Percentiles rank a stretch among this genome's conserved stretches.
These are phyloP conservation scores for Amylocarpus encephaloides DNA, from an alignment of 2,329 filamentous ascomycete species.

Conservation along the genomic window DNA sequence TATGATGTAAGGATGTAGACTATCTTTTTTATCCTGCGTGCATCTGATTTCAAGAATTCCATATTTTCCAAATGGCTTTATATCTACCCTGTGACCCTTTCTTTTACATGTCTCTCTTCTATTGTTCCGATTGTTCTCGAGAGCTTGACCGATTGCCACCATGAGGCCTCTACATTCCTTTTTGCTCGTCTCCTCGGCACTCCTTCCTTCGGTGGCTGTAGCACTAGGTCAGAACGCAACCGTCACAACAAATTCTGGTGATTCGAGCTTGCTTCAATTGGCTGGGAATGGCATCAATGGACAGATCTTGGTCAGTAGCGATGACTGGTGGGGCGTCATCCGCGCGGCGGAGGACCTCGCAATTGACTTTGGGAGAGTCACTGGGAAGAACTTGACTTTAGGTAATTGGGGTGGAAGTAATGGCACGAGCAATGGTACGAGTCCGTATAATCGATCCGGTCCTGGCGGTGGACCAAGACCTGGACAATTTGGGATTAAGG, in stretches of 20 bases:
- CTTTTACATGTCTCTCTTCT: neutral
- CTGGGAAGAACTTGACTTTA: slow-evolving; percentile 54
- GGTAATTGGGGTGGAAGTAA: slow-evolving; percentile 18
- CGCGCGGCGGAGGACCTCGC: slow-evolving; percentile 62
- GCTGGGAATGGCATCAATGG: slow-evolving; percentile 32
- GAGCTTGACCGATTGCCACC: slow-evolving; percentile 5
- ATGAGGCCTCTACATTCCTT: slow-evolving; percentile 16
- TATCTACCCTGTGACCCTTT: neutral
- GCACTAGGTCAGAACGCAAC: slow-evolving; percentile 43
- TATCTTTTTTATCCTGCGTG: neutral
- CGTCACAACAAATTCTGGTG: slow-evolving; percentile 35
- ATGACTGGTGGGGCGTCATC: slow-evolving; percentile 63
- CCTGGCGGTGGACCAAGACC: too few species aligned
- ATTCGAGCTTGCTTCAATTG: slow-evolving; percentile 18
- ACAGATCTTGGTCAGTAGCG: slow-evolving; percentile 48
- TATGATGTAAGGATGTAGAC: slow-evolving; percentile 5
- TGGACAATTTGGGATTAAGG: neutral
- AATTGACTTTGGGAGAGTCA: slow-evolving; percentile 64
- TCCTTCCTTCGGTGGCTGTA: slow-evolving; percentile 20
- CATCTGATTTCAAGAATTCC: neutral
- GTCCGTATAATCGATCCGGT: neutral
- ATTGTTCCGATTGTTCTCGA: neutral
- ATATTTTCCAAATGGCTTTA: neutral
- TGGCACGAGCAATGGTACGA: neutral
- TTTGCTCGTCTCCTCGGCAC: slow-evolving; percentile 16